Base-by-base conservation (phyloP, 208 protist species). In the Perkinsela sp. region DNA sequence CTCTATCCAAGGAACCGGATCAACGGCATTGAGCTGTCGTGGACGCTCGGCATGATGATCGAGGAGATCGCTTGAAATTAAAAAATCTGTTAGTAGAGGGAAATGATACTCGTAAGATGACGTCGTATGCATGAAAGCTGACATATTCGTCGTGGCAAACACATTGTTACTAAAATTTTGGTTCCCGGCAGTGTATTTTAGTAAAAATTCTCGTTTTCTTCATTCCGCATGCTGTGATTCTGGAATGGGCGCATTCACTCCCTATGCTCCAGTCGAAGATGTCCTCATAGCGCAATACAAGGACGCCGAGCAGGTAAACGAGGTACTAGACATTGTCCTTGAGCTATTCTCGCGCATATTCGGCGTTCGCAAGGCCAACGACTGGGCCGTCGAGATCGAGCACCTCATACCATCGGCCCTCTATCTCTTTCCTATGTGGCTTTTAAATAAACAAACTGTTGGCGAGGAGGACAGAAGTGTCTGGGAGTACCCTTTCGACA, bases 1-100 rank as follows among this genome's bases (percentile, higher is more conserved):
- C 67, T 91, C 66, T 73, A 77, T 31, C 78, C 89, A 40, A 80
- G 71, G 1, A 89, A 91, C 76, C 87, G 85, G 71, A 88, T 91
- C 31, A 75, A 79, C 30, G 82, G 78, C 30, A 78, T 80, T 73
- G 86, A 91, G 70, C 78, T 79, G 6, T 73, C 82, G 15, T 91
- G 86, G 86, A 73, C 81, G 13, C 74, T 91, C 6, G 86, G 86
- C 32, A 82, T 83, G 13, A 82, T 79, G 29, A 74, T 91, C 32
- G 68, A 69, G n/a, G 74, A 68, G 2, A 22, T 57, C 40, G 40
- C 40, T 32, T 81, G 31, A 16, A 68, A 66, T n/a, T 66, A n/a
- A 66, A 66, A n/a, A n/a, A n/a, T 66, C 16, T 66, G 48, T 66
- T 67, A 74, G 28, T 31, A 57, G 1, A n/a, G n/a, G n/a, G n/a